Percentiles rank a stretch among this genome's conserved stretches.
Evolutionary conservation across 2,329 filamentous ascomycete genomes (phyloP).

Genomic region (Neophaeococcomyces mojaviensis): DNA sequence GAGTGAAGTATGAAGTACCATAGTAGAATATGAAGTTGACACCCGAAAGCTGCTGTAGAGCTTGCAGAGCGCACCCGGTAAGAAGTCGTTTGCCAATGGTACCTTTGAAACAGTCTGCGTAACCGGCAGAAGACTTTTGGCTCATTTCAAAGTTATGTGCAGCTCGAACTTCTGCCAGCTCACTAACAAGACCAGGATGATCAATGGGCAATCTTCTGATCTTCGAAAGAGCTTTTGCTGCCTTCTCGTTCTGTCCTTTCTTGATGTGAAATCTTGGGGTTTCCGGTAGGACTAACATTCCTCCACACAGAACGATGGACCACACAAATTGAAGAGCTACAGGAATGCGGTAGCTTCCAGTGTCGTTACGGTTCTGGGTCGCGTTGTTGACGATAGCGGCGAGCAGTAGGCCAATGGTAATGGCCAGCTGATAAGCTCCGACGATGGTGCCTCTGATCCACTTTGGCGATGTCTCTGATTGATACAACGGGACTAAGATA

Average conservation of each 20-base stretch:
- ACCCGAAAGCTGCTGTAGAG: too few species aligned
- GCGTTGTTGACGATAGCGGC: conserved; percentile 68
- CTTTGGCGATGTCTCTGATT: conserved; percentile 54
- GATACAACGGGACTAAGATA: too few species aligned
- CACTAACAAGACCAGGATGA: too few species aligned
- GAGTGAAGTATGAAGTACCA: conserved; percentile 52
- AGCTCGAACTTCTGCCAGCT: too few species aligned
- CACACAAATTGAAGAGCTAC: conserved; percentile 74
- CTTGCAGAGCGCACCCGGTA: too few species aligned
- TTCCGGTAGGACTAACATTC: conserved; percentile 71
- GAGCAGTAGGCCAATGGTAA: conserved; percentile 70
- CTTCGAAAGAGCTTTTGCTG: too few species aligned
- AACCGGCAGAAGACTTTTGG: too few species aligned
- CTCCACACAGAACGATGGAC: conserved; percentile 62
- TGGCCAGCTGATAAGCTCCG: conserved; percentile 76
- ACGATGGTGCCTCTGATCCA: conserved; percentile 73
- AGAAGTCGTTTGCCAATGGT: too few species aligned
- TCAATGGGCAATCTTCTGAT: too few species aligned
- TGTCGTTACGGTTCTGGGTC: conserved; percentile 55
- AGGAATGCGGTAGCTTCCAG: conserved; percentile 69
- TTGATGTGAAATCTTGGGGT: conserved; percentile 82
- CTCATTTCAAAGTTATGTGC: too few species aligned
- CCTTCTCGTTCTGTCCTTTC: conserved; percentile 37
- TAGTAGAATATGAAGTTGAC: conserved; percentile 46
- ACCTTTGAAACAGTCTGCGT: too few species aligned